Base-by-base conservation (phyloP, 352 stramenopile genomes). In the Plasmopara halstedii region DNA sequence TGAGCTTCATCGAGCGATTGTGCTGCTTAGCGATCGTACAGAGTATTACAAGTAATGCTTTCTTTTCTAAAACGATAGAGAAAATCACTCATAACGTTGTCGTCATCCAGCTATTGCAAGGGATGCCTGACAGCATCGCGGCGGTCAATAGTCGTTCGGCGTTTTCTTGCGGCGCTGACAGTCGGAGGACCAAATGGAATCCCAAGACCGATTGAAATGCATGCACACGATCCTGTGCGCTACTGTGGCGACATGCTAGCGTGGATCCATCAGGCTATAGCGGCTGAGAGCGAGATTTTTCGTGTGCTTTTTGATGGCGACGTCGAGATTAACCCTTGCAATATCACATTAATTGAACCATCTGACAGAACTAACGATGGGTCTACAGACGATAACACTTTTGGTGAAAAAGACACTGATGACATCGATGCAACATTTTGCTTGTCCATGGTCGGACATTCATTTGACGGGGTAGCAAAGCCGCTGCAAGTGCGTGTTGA, bases 201-300 rank as follows among this genome's bases (percentile, higher is more conserved):
- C 36, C 70, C 75, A 19, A 61, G 83, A 7, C 83, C 85, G 1
- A 93, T 96, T 43, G 84, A 95, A 39, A 79, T 95, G 57, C 77
- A 93, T 43, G 80, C 80, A 6, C 83, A 95, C 42, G 84, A 95
- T 26, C 76, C 83, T 0, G 65, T 91, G n/a, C 70, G 77, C 4
- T 96, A 95, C 62, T 83, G 85, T 17, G 75, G 84, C 18, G 82
- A 94, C 38, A 94, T 96, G 81, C 41, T 96, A 11, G 85, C 85
- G 9, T 96, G 84, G 84, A 56, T 92, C 11, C 85, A 96, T 44
- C 78, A 94, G 42, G 61, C 74, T 6, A 79, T 95, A 35, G 84
- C 80, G 0, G 73, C 77, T 1, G 85, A 96, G 48, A 62, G 57
- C 31, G 82, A 95, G 46, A 88, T 93, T 52, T 75, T 94, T 37